Conservation (phyloP, 345 rosid genomes). For the Linum usitatissimum region DNA sequence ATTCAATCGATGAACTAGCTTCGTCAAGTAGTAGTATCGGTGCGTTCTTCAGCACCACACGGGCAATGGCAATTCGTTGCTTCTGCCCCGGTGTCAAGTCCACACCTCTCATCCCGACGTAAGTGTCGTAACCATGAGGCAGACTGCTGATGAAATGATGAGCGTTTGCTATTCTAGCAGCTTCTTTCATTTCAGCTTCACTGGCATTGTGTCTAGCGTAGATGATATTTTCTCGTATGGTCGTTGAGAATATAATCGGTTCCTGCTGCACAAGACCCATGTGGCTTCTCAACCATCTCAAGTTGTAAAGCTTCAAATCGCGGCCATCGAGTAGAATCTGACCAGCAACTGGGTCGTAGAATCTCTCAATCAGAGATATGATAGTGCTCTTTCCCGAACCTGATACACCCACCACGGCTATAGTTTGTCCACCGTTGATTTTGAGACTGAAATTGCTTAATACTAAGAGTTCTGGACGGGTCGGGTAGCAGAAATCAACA, state of each 20-base stretch:
- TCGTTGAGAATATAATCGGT: slow-evolving; percentile 91
- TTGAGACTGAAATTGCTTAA: slow-evolving; percentile 96
- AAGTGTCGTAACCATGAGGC: slow-evolving; percentile 95
- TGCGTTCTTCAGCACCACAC: slow-evolving; percentile 93
- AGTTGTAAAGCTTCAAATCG: slow-evolving; percentile 74
- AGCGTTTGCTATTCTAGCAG: slow-evolving; percentile 98
- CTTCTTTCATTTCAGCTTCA: slow-evolving; percentile 97
- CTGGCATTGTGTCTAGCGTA: slow-evolving; percentile 98
- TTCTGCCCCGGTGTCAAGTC: slow-evolving; percentile 98
- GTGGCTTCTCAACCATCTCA: slow-evolving; percentile 92
- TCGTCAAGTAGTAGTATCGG: slow-evolving; percentile 86
- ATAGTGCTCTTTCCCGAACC: slow-evolving; percentile 99
- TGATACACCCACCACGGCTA: slow-evolving; percentile 98
- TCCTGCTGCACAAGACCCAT: slow-evolving; percentile 97
- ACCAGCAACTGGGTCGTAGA: slow-evolving; percentile 97
- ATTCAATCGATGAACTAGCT: slow-evolving; percentile 93
- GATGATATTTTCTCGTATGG: slow-evolving; percentile 87
- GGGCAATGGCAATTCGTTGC: slow-evolving; percentile 90
- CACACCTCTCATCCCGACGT: slow-evolving; percentile 98
- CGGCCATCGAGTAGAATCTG: slow-evolving; percentile 89
- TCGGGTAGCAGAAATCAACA: slow-evolving; percentile 94
- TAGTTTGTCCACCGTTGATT: slow-evolving; percentile 89
- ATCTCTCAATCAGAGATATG: slow-evolving; percentile 86
- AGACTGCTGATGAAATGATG: slow-evolving; percentile 98
- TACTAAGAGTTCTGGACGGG: slow-evolving; percentile 76